Evolutionary conservation across 2,329 filamentous ascomycete species (phyloP), one percentile per base, ranked within the genome.

Genomic region (Fusarium sacchari): DNA sequence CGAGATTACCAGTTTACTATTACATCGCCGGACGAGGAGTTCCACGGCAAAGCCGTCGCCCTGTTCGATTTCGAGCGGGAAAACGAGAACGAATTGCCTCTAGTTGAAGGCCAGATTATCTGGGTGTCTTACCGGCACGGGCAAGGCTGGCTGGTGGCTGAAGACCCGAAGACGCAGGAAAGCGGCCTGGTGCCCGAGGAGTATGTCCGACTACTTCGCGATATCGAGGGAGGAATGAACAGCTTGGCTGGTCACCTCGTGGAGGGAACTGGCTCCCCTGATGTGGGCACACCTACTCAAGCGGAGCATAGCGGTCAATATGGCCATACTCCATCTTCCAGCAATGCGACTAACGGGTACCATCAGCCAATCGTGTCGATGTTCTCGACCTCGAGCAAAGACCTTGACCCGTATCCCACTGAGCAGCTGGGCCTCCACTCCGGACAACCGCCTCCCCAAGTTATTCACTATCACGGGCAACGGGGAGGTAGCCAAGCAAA

Each of bases 51-150:
- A 81, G 95, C 95, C 17, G 94, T 99, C 34, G 96, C 96, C 12
- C 86, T 99, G 28, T 99, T 97, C 80, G 95, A 98, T 80, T 99
- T 99, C 83, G 92, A 92, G 76, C 90, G 95, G 37, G 96, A 98
- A 82, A 98, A 98, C 81, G 95, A 98, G 81, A 99, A 98, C 80
- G 96, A 99, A 82, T 85, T 99, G 64, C 94, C 95, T 8, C 85
- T 99, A 52, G 91, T 94, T 2, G 96, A 99, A 83, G 96, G 96
- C 11, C 96, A 99, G 80, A 94, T 98, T 64, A 97, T 99, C 64
- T 93, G 96, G 86, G 95, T 99, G 30, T 97, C 94, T 22, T 99
- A 98, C 82, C 90, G 96, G 47, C 95, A 98, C 80, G 96, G 96
- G 22, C 95, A 98, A 83, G 96, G 96, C 62, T 99, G 96, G 96